Base-by-base conservation (phyloP, 768 basidiomycete species). In the Tephrocybe sp. region DNA sequence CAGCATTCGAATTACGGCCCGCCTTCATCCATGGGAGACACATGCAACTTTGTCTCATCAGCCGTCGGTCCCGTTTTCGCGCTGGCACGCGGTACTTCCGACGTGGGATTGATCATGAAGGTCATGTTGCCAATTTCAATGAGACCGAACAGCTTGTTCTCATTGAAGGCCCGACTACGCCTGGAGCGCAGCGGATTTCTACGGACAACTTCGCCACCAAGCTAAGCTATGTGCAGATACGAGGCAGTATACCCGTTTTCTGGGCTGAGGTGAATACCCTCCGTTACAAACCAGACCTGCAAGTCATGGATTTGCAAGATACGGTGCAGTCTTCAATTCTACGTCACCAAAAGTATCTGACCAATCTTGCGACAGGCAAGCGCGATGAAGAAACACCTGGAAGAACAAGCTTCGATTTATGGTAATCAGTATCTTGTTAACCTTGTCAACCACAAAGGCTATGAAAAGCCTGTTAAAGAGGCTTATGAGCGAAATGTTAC, bases 81-180 rank as follows among this genome's bases (percentile, higher is more conserved):
- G 92, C 97, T 23, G 97, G 97, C 5, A 98, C 97, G 12, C 90
- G 97, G 44, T 98, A 96, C 77, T 97, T 98, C 72, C 82, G 92
- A 16, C 85, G 97, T 41, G 97, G 97, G 4, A 78, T 99, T 58
- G 94, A 98, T 66, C 73, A 82, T 16, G 75, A 88, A 8, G 97
- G 95, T 2, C 82, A 98, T 65, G 90, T 91, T 36, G 92, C 94
- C 51, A 99, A 99, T 69, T 98, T 92, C 72, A 97, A 98, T 65
- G 97, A 99, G 69, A 96, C 97, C 5, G 97, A 99, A 64, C 97
- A 98, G 65, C 75, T 99, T 52, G 72, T 96, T 22, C 75, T 96
- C 13, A 77, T 95, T 11, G 89, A 92, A 53, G 76, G 74, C 42
- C 75, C 73, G 41, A 62, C 66, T 35, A 70, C 72, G 26, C 68